Conservation (phyloP, 768 basidiomycete genomes). For the Phylloporus sp. region DNA sequence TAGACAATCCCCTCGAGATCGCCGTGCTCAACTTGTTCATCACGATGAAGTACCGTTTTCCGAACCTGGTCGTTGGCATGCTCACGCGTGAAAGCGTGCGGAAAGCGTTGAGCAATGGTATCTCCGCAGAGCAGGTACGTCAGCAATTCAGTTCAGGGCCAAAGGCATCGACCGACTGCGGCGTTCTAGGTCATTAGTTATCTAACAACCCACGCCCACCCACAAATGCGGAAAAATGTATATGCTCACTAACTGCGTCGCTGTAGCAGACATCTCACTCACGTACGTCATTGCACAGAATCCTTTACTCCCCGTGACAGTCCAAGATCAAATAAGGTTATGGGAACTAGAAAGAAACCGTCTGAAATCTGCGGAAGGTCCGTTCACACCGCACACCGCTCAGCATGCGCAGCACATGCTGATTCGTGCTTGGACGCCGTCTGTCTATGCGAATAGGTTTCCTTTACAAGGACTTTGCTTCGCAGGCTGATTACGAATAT, state of each 20-base stretch:
- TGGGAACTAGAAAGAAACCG: conserved; percentile 97
- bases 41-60: conserved; percentile 88
- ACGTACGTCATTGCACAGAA: conserved; percentile 48
- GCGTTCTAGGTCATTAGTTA: conserved; percentile 85
- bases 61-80: conserved; percentile 93
- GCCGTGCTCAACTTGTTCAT: conserved; percentile 95
- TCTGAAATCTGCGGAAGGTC: conserved; percentile 84
- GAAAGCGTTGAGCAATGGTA: conserved; percentile 90
- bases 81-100: conserved; percentile 95
- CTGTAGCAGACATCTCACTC: conserved; percentile 1
- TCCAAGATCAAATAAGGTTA: conserved; percentile 94
- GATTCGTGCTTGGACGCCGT: conserved; percentile 1
- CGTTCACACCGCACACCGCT: conserved; percentile 16
- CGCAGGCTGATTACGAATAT: conserved; percentile 83
- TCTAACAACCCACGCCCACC: conserved; percentile 90
- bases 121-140: conserved; percentile 90
- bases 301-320: conserved; percentile 91
- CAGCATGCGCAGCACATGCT: conserved; percentile 11
- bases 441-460: conserved; percentile 51
- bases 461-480: conserved; percentile 84
- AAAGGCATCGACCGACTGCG: conserved; percentile 12
- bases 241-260: conserved; percentile 18
- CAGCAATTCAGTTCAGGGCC: conserved; percentile 15
- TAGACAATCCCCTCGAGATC: conserved; percentile 94
- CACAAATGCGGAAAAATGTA: conserved; percentile 96